Evolutionary conservation across 129 eudicot genomes (phyloP).

Genomic region (Artemisia annua): DNA sequence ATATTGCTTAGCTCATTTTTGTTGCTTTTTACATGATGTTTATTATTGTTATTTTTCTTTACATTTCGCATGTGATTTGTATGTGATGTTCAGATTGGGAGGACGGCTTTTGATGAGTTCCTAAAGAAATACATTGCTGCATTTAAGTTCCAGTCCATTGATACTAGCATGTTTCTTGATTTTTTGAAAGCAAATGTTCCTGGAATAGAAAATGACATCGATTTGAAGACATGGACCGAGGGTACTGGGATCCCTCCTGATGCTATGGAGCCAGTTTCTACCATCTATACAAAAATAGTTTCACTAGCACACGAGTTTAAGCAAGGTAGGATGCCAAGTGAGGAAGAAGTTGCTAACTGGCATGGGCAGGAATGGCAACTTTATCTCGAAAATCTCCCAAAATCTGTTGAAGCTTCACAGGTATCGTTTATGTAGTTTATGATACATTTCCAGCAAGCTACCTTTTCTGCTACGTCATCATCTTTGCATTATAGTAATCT

Average conservation of each 20-base stretch:
- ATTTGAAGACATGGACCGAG: conserved; percentile 75
- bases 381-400: conserved; percentile 80
- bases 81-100: conserved; percentile 51
- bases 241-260: conserved; percentile 93
- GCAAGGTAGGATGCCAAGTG: conserved; percentile 81
- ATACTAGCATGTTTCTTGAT: conserved; percentile 74
- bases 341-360: conserved; percentile 93
- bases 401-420: conserved; percentile 87
- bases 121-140: conserved; percentile 79
- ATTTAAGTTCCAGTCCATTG: conserved; percentile 92
- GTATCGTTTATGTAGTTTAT: conserved; percentile 30
- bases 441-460: not conserved
- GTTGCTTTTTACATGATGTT: not conserved
- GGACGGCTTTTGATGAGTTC: conserved; percentile 83
- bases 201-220: conserved; percentile 79
- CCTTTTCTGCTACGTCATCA: not conserved
- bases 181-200: conserved; percentile 87
- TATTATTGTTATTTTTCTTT: not conserved
- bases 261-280: conserved; percentile 93
- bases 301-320: conserved; percentile 78
- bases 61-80: not conserved
- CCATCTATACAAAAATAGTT: conserved; percentile 62
- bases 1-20: too few species aligned
- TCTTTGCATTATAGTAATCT: too few species aligned
- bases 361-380: conserved; percentile 94